These are phyloP conservation scores for Fusarium liriodendri DNA, from an alignment of 2,329 filamentous ascomycete genomes.

Conservation along the genomic window DNA sequence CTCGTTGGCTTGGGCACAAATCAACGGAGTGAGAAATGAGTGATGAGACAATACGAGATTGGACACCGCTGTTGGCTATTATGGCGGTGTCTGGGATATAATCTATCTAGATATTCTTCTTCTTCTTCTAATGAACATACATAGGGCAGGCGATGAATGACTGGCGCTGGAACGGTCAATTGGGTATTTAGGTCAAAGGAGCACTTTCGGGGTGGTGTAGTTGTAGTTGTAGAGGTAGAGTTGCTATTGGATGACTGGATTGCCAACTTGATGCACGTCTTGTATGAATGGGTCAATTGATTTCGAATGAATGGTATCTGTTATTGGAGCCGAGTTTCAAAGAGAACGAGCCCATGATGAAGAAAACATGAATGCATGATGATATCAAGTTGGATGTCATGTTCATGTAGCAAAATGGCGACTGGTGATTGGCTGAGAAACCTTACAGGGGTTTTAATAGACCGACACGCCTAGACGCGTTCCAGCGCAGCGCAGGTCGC, in stretches of 20 bases:
- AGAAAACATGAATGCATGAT: neutral
- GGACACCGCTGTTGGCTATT: constrained; percentile 13
- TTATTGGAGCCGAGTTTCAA: neutral
- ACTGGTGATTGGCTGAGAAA: constrained; percentile 22
- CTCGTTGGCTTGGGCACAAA: constrained; percentile 63
- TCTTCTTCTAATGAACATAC: constrained; percentile 35
- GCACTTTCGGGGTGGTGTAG: constrained; percentile 7
- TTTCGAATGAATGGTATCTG: neutral
- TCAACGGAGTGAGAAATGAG: constrained; percentile 44
- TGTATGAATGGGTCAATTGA: neutral
- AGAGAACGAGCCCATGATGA: neutral
- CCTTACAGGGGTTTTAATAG: constrained; percentile 43
- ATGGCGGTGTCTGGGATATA: constrained; percentile 12
- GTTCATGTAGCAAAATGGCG: neutral
- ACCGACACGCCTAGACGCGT: constrained; percentile 46
- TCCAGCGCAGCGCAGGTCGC: constrained; percentile 37
- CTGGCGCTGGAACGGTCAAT: constrained; percentile 33
- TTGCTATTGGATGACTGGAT: constrained; percentile 5
- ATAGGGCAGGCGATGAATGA: constrained; percentile 31
- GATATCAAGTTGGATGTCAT: neutral
- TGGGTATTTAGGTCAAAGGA: constrained; percentile 8
- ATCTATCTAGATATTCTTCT: constrained; percentile 31
- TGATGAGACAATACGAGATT: constrained; percentile 27
- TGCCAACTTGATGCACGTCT: neutral
- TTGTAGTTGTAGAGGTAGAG: constrained; percentile 23